phyloP scores from a whole-genome alignment of 2,329 filamentous ascomycete genomes.

The Microdochium trichocladiopsis region DNA sequence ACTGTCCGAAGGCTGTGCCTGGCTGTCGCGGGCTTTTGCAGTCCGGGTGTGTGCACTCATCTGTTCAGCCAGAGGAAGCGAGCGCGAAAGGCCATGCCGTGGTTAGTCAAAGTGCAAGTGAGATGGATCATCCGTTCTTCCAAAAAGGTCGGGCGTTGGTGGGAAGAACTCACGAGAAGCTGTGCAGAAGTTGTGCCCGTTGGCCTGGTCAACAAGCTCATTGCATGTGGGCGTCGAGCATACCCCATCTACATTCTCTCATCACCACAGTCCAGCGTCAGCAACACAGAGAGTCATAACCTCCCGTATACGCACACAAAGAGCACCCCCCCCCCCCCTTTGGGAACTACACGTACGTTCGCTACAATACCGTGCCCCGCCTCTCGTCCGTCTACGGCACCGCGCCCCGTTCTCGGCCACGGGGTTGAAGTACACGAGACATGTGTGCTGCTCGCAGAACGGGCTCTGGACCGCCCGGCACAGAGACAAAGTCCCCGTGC shows the following conservation, averaged over 20 bases:
- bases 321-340: too few species aligned
- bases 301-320: neutral
- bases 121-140: neutral
- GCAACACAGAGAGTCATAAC: neutral
- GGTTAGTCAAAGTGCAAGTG: neutral
- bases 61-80: slow-evolving; percentile 2
- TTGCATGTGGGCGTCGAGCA: neutral
- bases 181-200: neutral
- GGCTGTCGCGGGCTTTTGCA: slow-evolving; percentile 7
- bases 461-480: neutral
- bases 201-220: neutral
- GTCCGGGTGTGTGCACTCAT: slow-evolving; percentile 7
- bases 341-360: neutral
- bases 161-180: neutral
- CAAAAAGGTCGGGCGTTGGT: neutral
- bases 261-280: neutral
- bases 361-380: neutral
- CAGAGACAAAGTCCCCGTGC: neutral
- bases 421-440: neutral
- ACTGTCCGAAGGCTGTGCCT: slow-evolving; percentile 1
- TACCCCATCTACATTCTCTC: neutral
- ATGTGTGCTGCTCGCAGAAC: neutral
- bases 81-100: too few species aligned
- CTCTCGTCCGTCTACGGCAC: neutral
- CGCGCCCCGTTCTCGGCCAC: neutral